Conservation (phyloP, 2,329 filamentous ascomycete genomes). For the Fusarium aywerte region DNA sequence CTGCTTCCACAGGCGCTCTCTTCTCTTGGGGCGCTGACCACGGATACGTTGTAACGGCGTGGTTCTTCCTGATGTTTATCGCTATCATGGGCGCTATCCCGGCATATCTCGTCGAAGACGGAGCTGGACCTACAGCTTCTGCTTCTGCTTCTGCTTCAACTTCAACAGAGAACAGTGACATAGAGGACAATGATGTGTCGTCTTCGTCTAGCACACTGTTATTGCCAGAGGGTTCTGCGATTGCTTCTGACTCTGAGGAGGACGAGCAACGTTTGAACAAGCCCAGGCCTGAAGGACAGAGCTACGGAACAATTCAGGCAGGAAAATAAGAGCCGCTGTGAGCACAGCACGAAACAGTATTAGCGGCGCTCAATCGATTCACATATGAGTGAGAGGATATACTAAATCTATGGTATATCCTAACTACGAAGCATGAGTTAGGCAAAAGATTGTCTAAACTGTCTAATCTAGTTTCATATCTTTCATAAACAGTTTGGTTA, state of each 20-base stretch:
- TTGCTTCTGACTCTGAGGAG: slow-evolving; percentile 38
- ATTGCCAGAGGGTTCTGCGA: slow-evolving; percentile 36
- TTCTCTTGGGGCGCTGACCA: slow-evolving; percentile 81
- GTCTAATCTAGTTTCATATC: not conserved
- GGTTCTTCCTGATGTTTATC: slow-evolving; percentile 78
- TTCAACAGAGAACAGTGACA: slow-evolving; percentile 50
- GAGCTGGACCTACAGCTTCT: slow-evolving; percentile 69
- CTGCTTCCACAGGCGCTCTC: slow-evolving; percentile 75
- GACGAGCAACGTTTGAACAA: slow-evolving; percentile 36
- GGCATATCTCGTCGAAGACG: slow-evolving; percentile 78
- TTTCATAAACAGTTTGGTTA: not conserved
- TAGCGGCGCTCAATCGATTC: not conserved
- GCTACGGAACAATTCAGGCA: slow-evolving; percentile 40
- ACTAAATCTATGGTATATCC: not conserved
- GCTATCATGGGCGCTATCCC: slow-evolving; percentile 75
- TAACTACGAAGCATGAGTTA: not conserved
- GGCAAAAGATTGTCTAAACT: not conserved
- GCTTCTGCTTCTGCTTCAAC: slow-evolving; percentile 50
- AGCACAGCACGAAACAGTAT: not conserved
- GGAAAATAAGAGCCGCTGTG: not conserved
- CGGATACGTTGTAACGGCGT: slow-evolving; percentile 82
- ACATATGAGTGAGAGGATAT: not conserved
- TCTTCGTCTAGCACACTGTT: slow-evolving; percentile 33
- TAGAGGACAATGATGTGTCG: slow-evolving; percentile 31
- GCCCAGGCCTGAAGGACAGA: slow-evolving; percentile 2